Base-by-base conservation (phyloP, 768 basidiomycete species). In the Suillus decipiens region DNA sequence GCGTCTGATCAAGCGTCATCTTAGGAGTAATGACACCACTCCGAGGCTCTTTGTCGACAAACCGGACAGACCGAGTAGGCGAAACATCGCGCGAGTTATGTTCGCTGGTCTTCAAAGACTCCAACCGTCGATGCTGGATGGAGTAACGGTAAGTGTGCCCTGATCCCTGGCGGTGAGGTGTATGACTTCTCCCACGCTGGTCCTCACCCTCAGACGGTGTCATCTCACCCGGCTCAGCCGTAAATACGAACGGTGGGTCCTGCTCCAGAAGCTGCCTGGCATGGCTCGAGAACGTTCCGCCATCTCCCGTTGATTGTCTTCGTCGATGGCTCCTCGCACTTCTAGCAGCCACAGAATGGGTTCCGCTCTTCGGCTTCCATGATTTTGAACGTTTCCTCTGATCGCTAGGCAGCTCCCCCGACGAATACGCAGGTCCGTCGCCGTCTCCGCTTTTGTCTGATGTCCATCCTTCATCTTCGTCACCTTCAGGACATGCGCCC, bases 391-490 rank as follows among this genome's bases (percentile, higher is more conserved):
- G 77, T 53, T 66, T 70, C 61, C 67, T 72, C 39, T 68, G 64
- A 58, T 61, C 67, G 28, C 59, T 37, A 5, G 42, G 60, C 60
- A 53, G 66, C 54, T 39, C 58, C 19, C 28, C 24, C 34, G 64
- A 67, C 33, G 67, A 62, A 41, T 60, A 37, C 7, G 63, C 57
- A 37, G 64, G 56, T 2, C 63, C 60, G 33, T 68, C 66, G 28
- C 67, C 72, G 28, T 71, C 70, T 48, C 69, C 74, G 61, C 80
- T 82, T 28, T 71, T 75, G 55, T 91, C 89, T 7, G 88, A 89
- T 19, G 81, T 80, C 88, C 87, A 89, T 2, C 80, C 86, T 63
- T 88, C 87, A 5, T 81, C 84, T 4, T 82, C 79, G 8, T 73
- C 73, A 34, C 60, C 57, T 41, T 64, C 71, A 33, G 39, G 50